Base-by-base conservation (phyloP, 2,329 filamentous ascomycete genomes). In the Apiospora kogelbergensis region DNA sequence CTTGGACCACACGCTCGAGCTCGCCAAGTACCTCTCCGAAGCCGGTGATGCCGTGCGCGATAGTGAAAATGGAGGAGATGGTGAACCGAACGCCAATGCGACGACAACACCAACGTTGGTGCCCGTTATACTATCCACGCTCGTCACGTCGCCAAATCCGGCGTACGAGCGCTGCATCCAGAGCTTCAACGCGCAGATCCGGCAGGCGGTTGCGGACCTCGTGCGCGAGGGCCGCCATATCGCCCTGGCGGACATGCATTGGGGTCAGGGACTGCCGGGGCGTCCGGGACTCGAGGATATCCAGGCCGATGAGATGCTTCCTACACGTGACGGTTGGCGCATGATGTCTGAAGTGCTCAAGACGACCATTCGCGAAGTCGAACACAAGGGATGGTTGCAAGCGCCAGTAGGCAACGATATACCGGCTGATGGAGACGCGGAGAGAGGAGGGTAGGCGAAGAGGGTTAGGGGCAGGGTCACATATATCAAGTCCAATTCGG, bases 141-240 rank as follows among this genome's bases (percentile, higher is more conserved):
- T 77, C 10, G 73, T 76, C 57, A 75, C 70, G 42, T 76, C 73
- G 64, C 63, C 75, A 13, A 70, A 70, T 67, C 69, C 72, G 13
- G 67, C 63, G 11, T 73, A 68, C 41, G 75, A 77, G 68, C 70
- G 71, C 15, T 77, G 75, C 65, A 74, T 77, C 69, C 73, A 72
- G 71, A 75, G 75, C 68, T 57, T 75, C 45, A 77, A 77, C 48
- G 75, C 75, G 46, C 75, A 77, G 72, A 77, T 77, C 57, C 75
- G 75, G 3, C 75, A 76, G 64, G 75, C 74, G 22, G 75, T 72
- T 13, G 60, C 65, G 44, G 65, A 76, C 41, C 67, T 76, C 6
- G 63, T 65, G 65, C 74, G 75, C 44, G 71, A 74, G 65, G 75
- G 75, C 33, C 72, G 71, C 63, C 72, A 71, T 9, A 60, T 76